Evolutionary conservation across 148 eudicot species (phyloP).

Genomic region (Chenopodium berlandieri): DNA sequence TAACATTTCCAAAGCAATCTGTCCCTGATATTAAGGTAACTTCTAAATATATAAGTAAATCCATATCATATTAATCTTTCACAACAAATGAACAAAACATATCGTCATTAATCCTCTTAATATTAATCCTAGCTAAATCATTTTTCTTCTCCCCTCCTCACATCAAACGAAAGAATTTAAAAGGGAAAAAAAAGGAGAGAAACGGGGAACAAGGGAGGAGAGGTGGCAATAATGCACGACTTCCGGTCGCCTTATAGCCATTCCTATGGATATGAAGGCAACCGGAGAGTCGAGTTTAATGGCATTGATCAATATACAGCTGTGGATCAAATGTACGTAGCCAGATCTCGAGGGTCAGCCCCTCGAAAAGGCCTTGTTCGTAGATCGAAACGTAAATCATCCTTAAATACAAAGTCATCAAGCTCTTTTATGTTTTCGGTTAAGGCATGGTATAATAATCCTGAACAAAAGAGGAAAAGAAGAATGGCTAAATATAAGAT

Average conservation of each 20-base stretch:
- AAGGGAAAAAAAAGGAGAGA: background rate
- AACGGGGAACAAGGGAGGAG: background rate
- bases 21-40: background rate
- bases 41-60: constrained; percentile 25
- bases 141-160: background rate
- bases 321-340: constrained; percentile 34
- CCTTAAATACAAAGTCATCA: constrained; percentile 7
- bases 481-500: constrained; percentile 46
- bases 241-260: constrained; percentile 17
- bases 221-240: constrained; percentile 20
- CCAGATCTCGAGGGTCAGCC: constrained; percentile 19
- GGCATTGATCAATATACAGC: constrained; percentile 10
- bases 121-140: background rate
- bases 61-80: constrained; percentile 9
- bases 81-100: background rate
- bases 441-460: constrained; percentile 32
- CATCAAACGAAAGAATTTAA: background rate
- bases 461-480: constrained; percentile 44
- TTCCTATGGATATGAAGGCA: constrained; percentile 19
- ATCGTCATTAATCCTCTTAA: background rate
- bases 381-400: constrained; percentile 4
- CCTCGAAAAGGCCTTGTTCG: background rate
- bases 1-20: background rate
- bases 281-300: constrained; percentile 25
- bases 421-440: constrained; percentile 12